phyloP scores from a whole-genome alignment of 768 basidiomycete genomes.

The Kwoniella europaea region DNA sequence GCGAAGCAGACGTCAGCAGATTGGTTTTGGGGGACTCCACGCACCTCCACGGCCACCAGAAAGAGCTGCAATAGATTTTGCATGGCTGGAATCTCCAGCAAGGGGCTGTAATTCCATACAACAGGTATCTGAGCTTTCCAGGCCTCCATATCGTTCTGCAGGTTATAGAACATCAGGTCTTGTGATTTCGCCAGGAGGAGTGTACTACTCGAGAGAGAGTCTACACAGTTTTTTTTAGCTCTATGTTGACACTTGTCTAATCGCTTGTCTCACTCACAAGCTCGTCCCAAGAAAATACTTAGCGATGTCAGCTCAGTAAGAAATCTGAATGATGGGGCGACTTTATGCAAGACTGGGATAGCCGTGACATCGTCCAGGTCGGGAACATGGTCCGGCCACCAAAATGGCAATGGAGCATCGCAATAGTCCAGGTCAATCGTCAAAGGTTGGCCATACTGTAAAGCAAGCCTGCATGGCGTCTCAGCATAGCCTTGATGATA shows the following conservation, averaged over 20 bases:
- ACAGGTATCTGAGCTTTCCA: conserved; percentile 4
- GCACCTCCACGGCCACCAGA: conserved; percentile 5
- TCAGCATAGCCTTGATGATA: not conserved
- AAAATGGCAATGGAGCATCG: conserved; percentile 13
- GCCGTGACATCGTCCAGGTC: conserved; percentile 5
- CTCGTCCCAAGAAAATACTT: conserved; percentile 12
- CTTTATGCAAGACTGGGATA: conserved; percentile 3
- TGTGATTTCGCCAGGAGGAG: not conserved
- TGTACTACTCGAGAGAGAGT: not conserved
- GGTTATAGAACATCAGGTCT: conserved; percentile 6
- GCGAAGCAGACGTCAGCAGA: not conserved
- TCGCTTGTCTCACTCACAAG: conserved; percentile 6
- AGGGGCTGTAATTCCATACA: conserved; percentile 1
- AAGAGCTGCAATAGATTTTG: conserved; percentile 1
- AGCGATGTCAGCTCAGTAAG: conserved; percentile 14
- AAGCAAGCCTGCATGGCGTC: conserved; percentile 1
- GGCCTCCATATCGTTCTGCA: conserved; percentile 5
- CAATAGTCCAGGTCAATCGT: conserved; percentile 13
- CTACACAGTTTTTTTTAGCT: not conserved
- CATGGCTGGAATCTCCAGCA: conserved; percentile 11
- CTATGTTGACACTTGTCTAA: not conserved
- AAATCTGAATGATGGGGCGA: conserved; percentile 17
- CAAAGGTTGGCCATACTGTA: conserved; percentile 7
- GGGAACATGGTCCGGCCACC: conserved; percentile 8
- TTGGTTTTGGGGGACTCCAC: not conserved